Conservation (phyloP, 495 filamentous ascomycete genomes). For the Trypethelium eluteriae region DNA sequence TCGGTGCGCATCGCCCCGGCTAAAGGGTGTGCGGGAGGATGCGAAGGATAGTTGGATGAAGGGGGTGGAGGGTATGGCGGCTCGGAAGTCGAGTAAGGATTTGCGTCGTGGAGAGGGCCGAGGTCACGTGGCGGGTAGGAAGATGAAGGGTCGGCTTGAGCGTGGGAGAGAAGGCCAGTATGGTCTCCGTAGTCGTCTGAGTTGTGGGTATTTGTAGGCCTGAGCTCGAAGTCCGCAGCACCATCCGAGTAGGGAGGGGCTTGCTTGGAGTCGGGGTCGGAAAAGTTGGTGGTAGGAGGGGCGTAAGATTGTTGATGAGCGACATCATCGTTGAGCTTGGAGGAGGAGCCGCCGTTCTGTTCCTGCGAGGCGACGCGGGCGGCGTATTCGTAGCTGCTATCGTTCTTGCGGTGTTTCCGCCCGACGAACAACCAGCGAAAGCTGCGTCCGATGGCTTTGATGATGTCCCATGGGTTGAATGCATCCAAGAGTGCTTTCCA, state of each 20-base stretch:
- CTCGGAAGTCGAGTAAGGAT: background rate
- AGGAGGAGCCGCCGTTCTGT: background rate
- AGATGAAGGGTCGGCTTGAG: constrained; percentile 9
- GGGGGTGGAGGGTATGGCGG: background rate
- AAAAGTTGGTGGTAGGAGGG: background rate
- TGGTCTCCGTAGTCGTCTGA: constrained; percentile 9
- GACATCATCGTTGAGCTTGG: background rate
- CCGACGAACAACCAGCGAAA: constrained; percentile 78
- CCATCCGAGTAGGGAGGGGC: background rate
- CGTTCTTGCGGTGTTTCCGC: constrained; percentile 46
- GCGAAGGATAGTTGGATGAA: background rate
- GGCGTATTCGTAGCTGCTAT: constrained; percentile 41
- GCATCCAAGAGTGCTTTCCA: constrained; percentile 59
- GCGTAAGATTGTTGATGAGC: background rate
- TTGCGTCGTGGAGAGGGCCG: background rate
- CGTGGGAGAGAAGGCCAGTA: constrained; percentile 12
- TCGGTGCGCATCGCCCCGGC: background rate
- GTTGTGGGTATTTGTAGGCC: background rate
- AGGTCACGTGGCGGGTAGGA: background rate
- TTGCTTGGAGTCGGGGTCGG: background rate
- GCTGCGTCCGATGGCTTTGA: constrained; percentile 69
- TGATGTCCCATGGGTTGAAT: constrained; percentile 76
- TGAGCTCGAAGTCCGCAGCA: background rate
- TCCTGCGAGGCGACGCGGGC: background rate
- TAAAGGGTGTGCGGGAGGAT: background rate